Conservation (phyloP, 73 alveolate genomes). For the Uronychia setigera region DNA sequence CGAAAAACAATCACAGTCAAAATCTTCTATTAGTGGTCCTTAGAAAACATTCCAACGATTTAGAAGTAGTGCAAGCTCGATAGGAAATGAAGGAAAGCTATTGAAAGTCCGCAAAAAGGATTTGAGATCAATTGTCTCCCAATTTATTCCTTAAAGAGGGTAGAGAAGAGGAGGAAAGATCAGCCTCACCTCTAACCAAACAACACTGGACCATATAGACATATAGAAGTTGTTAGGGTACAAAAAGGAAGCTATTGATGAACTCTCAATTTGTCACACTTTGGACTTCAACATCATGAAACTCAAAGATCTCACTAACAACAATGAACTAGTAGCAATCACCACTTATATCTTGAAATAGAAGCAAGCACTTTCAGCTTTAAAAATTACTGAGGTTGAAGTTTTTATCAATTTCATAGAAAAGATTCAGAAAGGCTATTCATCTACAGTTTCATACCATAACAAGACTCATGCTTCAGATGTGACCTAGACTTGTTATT, state of each 20-base stretch:
- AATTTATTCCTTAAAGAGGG: background rate
- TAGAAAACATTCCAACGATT: too few relatives aligned
- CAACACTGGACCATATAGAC: background rate
- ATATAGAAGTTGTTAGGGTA: background rate
- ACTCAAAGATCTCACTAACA: slow-evolving; percentile 4
- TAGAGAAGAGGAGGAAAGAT: background rate
- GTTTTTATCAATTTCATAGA: slow-evolving; percentile 10
- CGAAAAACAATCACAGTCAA: too few relatives aligned
- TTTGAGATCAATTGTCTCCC: too few relatives aligned
- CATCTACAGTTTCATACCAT: slow-evolving; percentile 53
- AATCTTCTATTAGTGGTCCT: too few relatives aligned
- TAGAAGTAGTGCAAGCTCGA: too few relatives aligned
- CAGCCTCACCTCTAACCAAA: background rate
- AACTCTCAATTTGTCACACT: background rate
- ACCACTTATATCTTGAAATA: slow-evolving; percentile 1
- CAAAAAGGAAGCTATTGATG: background rate
- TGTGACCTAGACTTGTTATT: slow-evolving; percentile 51
- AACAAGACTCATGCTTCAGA: slow-evolving; percentile 81
- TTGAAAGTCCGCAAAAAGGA: too few relatives aligned
- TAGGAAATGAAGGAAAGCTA: too few relatives aligned
- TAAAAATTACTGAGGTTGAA: background rate
- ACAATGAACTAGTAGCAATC: slow-evolving; percentile 8
- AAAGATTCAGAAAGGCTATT: slow-evolving; percentile 31
- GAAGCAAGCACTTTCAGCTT: background rate
- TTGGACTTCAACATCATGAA: slow-evolving; percentile 12